These are phyloP conservation scores for Ganoderma lucidum DNA, from an alignment of 1,284 basidiomycete species.

Conservation along the genomic window DNA sequence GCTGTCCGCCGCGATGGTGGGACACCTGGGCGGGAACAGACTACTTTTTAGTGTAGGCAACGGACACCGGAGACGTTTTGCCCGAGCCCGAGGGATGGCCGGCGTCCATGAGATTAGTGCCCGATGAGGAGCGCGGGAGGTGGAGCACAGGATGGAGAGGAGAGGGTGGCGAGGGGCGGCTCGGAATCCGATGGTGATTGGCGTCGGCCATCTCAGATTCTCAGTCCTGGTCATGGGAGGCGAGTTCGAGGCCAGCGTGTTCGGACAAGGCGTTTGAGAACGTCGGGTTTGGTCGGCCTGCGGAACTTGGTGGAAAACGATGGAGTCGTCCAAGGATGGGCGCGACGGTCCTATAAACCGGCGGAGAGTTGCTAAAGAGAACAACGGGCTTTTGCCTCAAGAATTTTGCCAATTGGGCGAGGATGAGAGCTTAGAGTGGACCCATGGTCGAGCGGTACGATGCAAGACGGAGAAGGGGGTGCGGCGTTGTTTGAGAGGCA, in stretches of 20 bases:
- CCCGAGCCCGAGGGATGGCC: neutral
- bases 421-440: neutral
- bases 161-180: neutral
- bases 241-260: neutral
- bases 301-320: neutral
- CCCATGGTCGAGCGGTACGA: neutral
- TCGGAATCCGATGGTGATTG: constrained; percentile 11
- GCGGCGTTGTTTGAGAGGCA: neutral
- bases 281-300: constrained; percentile 1
- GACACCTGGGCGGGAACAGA: neutral
- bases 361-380: neutral
- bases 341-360: neutral
- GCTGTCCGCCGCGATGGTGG: neutral
- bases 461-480: neutral
- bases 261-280: neutral
- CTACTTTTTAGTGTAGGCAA: neutral
- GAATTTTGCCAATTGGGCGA: neutral
- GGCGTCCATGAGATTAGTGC: neutral
- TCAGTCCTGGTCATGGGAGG: neutral
- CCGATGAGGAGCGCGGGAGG: neutral
- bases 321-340: neutral
- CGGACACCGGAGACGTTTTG: neutral
- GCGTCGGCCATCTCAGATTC: constrained; percentile 12
- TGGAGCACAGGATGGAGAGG: constrained; percentile 11
- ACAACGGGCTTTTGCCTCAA: neutral